A percentile compares a stretch with the other conserved stretches of the same genome.
phyloP scores from a whole-genome alignment of 2,329 filamentous ascomycete species.

The Talaromyces marneffei region DNA sequence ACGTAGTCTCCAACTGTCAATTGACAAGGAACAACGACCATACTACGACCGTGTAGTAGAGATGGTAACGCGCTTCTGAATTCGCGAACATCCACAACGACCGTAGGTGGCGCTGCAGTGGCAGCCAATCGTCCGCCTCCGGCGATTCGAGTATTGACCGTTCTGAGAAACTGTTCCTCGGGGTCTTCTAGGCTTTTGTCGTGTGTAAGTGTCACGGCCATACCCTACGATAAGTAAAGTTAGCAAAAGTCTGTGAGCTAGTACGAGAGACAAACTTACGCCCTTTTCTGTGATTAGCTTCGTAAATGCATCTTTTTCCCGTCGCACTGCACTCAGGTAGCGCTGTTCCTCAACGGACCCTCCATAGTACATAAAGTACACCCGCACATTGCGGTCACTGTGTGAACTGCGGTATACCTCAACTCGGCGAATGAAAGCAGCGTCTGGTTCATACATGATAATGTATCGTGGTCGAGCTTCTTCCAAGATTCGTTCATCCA shows the following conservation, averaged over 20 bases:
- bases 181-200: slow-evolving; percentile 70
- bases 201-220: slow-evolving; percentile 80
- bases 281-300: slow-evolving; percentile 90
- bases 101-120: slow-evolving; percentile 78
- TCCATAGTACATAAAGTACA: slow-evolving; percentile 96
- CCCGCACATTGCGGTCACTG: slow-evolving; percentile 76
- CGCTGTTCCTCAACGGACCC: slow-evolving; percentile 93
- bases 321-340: slow-evolving; percentile 81
- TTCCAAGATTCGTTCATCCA: slow-evolving; percentile 93
- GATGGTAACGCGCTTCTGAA: slow-evolving; percentile 91
- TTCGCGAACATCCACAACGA: slow-evolving; percentile 93
- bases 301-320: slow-evolving; percentile 94
- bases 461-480: slow-evolving; percentile 90
- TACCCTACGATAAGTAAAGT: slow-evolving; percentile 45
- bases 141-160: slow-evolving; percentile 93
- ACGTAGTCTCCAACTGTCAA: slow-evolving; percentile 96
- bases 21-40: slow-evolving; percentile 89
- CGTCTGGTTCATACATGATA: slow-evolving; percentile 97
- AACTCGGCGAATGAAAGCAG: slow-evolving; percentile 86
- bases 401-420: slow-evolving; percentile 96
- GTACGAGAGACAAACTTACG: slow-evolving; percentile 28
- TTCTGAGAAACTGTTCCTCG: slow-evolving; percentile 86
- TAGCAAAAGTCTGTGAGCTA: slow-evolving; percentile 12
- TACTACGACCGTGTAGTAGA: slow-evolving; percentile 79
- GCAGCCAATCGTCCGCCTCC: slow-evolving; percentile 80